Conservation (phyloP, 1,284 basidiomycete species). For the Ganoderma lucidum region DNA sequence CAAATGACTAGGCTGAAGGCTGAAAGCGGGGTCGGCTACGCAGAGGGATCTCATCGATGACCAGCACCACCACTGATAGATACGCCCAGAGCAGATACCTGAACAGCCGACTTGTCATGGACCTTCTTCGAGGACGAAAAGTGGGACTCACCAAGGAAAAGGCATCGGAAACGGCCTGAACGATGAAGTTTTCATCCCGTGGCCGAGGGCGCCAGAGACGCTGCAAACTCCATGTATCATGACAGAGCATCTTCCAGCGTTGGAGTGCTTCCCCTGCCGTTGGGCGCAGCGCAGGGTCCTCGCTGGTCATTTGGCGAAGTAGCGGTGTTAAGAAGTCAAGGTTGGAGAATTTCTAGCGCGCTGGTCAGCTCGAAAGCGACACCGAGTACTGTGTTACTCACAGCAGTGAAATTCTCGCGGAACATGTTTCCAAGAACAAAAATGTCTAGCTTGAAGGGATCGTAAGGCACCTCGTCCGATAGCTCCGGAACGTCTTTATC, state of each 20-base stretch:
- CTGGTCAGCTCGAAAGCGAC: neutral
- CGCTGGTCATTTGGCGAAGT: neutral
- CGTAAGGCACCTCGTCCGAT: neutral
- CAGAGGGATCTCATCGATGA: neutral
- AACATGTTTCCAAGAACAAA: conserved; percentile 3
- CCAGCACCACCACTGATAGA: neutral
- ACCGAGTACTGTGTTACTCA: neutral
- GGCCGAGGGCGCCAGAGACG: neutral
- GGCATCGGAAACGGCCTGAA: neutral
- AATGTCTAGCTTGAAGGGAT: neutral
- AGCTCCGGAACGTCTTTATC: neutral
- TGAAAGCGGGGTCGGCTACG: neutral
- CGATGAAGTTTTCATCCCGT: neutral
- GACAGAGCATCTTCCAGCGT: neutral
- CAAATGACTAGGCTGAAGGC: neutral
- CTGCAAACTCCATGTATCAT: neutral
- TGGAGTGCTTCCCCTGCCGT: neutral
- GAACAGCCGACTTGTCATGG: neutral
- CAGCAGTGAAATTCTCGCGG: neutral
- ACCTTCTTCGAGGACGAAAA: neutral
- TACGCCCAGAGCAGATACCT: neutral
- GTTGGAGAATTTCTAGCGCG: neutral
- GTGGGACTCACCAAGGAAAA: neutral
- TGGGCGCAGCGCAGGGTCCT: neutral
- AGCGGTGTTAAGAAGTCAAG: neutral